Evolutionary conservation across 176 grass and related monocot species (phyloP), one percentile per base, ranked within the genome.

Genomic region (Neostapfia colusana): DNA sequence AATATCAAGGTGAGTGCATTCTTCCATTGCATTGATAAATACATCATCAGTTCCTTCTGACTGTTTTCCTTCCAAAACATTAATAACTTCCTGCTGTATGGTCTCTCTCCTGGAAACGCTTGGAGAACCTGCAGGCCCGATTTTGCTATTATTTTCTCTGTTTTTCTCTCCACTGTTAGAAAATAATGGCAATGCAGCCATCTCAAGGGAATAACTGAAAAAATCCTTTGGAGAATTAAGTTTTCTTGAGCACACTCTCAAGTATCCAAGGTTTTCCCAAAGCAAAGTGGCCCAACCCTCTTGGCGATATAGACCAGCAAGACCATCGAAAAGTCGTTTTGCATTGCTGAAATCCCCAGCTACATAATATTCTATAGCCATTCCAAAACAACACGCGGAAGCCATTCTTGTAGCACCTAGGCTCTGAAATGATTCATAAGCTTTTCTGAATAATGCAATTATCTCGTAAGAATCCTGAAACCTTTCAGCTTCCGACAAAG

Each of bases 391-490:
- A 74, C 95, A 95, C 25, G 72, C 69, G 66, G 68, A 90, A 82
- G 89, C 95, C 84, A 95, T 90, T 77, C 91, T 89, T 14, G 69
- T 79, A 72, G 87, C 89, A 60, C 89, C 80, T 64, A 76, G 74
- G 83, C 82, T 86, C 53, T 81, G 81, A 76, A 99, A 95, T 88
- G 85, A 99, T 89, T 99, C 95, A 84, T 90, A 91, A 76, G 95
- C 87, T 89, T 93, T 99, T 94, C 78, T 94, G 46, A 92, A 99
- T 49, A 99, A 87, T 71, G 95, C 91, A 70, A 99, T 90, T 71
- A 99, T 99, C 84, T 99, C 95, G 5, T 99, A 95, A 72, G 89
- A 86, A 89, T 99, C 91, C 88, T 99, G 95, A 82, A 92, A 95
- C 82, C 95, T 89, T 82, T 90, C 91, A 82, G 89, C 95, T 80